Conservation (phyloP, 1,139 yeast genomes). For the Candida tunisiensis region DNA sequence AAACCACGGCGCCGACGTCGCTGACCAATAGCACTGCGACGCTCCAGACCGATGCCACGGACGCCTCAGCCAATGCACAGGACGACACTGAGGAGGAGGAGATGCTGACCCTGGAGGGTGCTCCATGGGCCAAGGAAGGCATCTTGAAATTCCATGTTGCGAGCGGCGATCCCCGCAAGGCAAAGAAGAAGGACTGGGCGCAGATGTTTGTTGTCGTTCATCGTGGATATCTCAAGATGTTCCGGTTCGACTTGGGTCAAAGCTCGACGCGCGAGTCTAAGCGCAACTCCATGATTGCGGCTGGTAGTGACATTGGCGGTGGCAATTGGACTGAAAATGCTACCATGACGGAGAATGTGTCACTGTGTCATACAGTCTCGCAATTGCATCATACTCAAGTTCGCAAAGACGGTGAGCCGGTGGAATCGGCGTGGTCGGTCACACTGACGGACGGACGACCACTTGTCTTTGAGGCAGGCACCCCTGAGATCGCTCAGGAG, state of each 20-base stretch:
- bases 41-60: too few relatives aligned
- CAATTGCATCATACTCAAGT: too few relatives aligned
- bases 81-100: slow-evolving; percentile 15
- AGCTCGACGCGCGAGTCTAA: slow-evolving; percentile 1
- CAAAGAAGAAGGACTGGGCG: slow-evolving; percentile 16
- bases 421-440: slow-evolving; percentile 16
- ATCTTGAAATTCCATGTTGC: slow-evolving; percentile 33
- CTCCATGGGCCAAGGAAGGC: slow-evolving; percentile 74
- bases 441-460: slow-evolving; percentile 19
- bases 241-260: slow-evolving; percentile 10
- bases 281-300: background rate
- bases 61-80: too few relatives aligned
- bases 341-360: slow-evolving; percentile 14
- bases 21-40: background rate
- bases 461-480: slow-evolving; percentile 32
- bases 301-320: slow-evolving; percentile 30
- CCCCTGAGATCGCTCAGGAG: slow-evolving; percentile 50
- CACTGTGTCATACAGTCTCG: slow-evolving; percentile 18
- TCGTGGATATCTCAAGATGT: slow-evolving; percentile 19
- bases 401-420: slow-evolving; percentile 8
- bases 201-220: slow-evolving; percentile 19
- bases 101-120: slow-evolving; percentile 46
- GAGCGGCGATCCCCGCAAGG: slow-evolving; percentile 18
- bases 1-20: background rate
- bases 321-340: slow-evolving; percentile 45